These are phyloP conservation scores for Stemphylium beticola DNA, from an alignment of 2,329 filamentous ascomycete genomes.

Conservation along the genomic window DNA sequence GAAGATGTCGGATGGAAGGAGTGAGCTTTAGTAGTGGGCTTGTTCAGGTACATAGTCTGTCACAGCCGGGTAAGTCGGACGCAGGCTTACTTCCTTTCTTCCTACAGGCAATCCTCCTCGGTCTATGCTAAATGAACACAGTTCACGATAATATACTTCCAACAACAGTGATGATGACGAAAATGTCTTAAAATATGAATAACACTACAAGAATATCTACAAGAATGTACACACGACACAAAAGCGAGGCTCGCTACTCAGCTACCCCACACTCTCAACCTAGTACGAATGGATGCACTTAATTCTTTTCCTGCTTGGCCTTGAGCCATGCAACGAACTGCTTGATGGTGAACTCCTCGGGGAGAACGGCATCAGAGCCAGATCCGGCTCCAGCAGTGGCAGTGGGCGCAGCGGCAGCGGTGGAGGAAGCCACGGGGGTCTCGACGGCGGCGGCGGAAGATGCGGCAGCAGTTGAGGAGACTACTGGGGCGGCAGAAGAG, in stretches of 20 bases:
- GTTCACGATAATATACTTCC: too few relatives aligned
- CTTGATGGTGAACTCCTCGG: slow-evolving; percentile 34
- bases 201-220: slow-evolving; percentile 2
- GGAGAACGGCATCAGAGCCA: slow-evolving; percentile 24
- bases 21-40: slow-evolving; percentile 8
- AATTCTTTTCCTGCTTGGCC: slow-evolving; percentile 19
- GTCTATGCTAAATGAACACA: too few relatives aligned
- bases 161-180: too few relatives aligned
- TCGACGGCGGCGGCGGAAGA: slow-evolving; percentile 7
- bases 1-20: background rate
- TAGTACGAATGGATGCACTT: background rate
- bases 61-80: too few relatives aligned
- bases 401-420: slow-evolving; percentile 11
- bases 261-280: background rate
- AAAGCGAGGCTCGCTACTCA: background rate
- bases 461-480: slow-evolving; percentile 5
- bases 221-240: background rate
- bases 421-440: background rate
- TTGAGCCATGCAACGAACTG: slow-evolving; percentile 38
- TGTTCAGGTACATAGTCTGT: background rate
- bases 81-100: too few relatives aligned
- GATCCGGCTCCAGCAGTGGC: slow-evolving; percentile 20
- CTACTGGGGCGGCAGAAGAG: slow-evolving; percentile 8
- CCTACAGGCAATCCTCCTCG: too few relatives aligned
- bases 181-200: background rate